Evolutionary conservation across 257 asterid genomes (phyloP), one percentile per base, ranked within the genome.

Genomic region (Paraleonurus japonicus): DNA sequence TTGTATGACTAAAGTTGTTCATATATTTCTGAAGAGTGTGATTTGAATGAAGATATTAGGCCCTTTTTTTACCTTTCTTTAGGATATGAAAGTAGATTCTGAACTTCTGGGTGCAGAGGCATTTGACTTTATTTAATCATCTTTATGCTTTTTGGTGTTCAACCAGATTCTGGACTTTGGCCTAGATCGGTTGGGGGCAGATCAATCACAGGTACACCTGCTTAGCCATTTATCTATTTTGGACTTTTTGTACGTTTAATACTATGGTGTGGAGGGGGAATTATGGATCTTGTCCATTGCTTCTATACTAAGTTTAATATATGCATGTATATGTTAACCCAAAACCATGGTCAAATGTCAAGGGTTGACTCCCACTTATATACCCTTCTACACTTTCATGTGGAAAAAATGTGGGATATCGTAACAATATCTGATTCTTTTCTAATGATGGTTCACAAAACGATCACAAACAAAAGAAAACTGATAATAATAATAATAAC

Each of bases 111-210:
- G 39, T 71, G 71, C 67, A 39, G 50, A 41, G 58, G 24, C 55
- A 20, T 65, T 66, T 74, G 62, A 48, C 57, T 71, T 73, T 72
- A 16, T 66, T 28, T 75, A 48, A 69, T 85, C 43, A 67, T 76
- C 45, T n/a, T 63, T 59, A 39, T 77, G 41, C 48, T 81, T 71
- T 78, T 60, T 79, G 70, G 63, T 83, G 81, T 71, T 30, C 69
- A 28, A 82, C 73, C 67, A 94, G 99, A 87, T 94, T 80, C 96
- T 94, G 67, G 99, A 94, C 85, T 94, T 94, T 66, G 99, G 87
- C 77, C 91, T 94, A 55, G 98, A 94, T 80, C 95, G 99, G 50
- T 74, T 94, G 86, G 99, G 99, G 54, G 97, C 96, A 67, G 96
- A 87, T 80, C 96, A 89, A 76, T 88, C 99, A 48, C 86, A 85